Evolutionary conservation across 2,329 filamentous ascomycete species (phyloP).

Genomic region (Microascus cirrosus): DNA sequence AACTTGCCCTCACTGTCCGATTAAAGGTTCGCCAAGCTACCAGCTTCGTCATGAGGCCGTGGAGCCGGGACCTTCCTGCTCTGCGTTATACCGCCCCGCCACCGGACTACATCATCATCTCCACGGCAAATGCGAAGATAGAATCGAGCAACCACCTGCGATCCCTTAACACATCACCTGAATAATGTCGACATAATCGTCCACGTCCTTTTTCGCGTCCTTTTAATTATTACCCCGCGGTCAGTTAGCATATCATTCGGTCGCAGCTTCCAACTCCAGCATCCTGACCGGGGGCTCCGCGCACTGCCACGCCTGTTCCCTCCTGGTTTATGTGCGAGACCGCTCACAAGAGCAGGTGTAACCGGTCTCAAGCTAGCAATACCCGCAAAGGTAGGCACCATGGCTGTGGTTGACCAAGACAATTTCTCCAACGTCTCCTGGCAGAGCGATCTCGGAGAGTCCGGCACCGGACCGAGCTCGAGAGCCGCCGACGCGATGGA

Average conservation of each 20-base stretch:
- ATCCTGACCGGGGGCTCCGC: background rate
- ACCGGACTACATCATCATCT: background rate
- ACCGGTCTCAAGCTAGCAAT: background rate
- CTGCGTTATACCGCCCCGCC: background rate
- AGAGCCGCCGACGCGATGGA: background rate
- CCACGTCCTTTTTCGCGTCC: background rate
- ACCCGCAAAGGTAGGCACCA: background rate
- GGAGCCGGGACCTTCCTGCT: background rate
- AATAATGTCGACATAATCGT: background rate
- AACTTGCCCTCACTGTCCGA: background rate
- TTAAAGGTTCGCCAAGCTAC: background rate
- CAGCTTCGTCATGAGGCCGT: background rate
- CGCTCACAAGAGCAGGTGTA: background rate
- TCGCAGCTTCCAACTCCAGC: background rate
- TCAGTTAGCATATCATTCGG: background rate
- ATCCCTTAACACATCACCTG: background rate
- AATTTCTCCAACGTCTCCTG: constrained; percentile 77
- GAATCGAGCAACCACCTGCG: background rate
- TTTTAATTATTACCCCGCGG: background rate
- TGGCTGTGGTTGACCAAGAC: constrained; percentile 46
- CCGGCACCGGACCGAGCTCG: constrained; percentile 6
- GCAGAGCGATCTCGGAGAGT: constrained; percentile 48
- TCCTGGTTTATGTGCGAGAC: background rate
- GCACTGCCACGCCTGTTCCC: background rate
- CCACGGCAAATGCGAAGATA: background rate